Percentiles rank a stretch among this genome's conserved stretches.
Evolutionary conservation across 257 asterid genomes (phyloP).

Genomic region (Rubia yunnanensis): DNA sequence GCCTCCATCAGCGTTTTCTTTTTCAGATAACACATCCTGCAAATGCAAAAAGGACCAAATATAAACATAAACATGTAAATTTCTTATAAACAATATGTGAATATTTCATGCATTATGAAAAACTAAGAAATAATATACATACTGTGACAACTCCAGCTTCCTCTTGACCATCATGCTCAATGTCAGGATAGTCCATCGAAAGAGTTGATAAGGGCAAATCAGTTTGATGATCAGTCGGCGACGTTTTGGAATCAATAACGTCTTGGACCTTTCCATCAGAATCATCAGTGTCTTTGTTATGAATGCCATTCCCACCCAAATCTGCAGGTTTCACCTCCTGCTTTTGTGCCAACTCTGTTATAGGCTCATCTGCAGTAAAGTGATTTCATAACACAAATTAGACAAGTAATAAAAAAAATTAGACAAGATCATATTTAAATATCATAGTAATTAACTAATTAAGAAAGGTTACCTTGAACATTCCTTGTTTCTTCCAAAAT

Average conservation of each 20-base stretch:
- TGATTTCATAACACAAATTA: not conserved
- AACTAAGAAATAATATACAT: too few relatives aligned
- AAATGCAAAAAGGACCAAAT: not conserved
- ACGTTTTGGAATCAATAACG: too few relatives aligned
- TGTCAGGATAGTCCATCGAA: too few relatives aligned
- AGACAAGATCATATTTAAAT: not conserved
- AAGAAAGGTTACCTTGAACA: not conserved
- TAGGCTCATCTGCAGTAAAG: not conserved
- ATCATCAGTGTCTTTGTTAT: too few relatives aligned
- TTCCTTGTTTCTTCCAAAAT: not conserved
- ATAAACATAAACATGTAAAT: not conserved
- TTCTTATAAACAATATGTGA: too few relatives aligned
- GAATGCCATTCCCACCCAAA: too few relatives aligned
- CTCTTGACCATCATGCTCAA: not conserved
- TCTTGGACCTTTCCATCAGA: too few relatives aligned
- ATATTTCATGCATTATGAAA: not conserved
- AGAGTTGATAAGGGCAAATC: not conserved
- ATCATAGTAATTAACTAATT: not conserved
- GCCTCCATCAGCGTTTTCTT: not conserved
- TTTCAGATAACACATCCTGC: not conserved
- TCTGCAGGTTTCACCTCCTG: too few relatives aligned
- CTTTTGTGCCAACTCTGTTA: not conserved
- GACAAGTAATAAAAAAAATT: not conserved
- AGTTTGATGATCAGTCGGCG: too few relatives aligned
- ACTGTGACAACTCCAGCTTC: not conserved